These are phyloP conservation scores for Dacryopinax spathularia DNA, from an alignment of 768 basidiomycete genomes.

Conservation along the genomic window DNA sequence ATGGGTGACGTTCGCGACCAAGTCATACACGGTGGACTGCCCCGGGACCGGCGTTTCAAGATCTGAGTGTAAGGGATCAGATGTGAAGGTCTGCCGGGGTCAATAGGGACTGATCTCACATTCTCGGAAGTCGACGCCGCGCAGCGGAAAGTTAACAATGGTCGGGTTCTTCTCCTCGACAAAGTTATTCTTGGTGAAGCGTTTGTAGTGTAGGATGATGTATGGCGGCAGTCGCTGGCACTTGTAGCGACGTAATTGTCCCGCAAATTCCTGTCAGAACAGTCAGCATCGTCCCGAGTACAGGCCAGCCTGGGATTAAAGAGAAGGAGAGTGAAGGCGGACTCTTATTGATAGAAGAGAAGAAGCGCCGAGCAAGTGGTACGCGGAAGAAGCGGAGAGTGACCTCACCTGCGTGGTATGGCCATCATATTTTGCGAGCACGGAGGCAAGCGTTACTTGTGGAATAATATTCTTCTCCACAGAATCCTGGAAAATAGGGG, in stretches of 20 bases:
- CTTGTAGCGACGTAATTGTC: slow-evolving; percentile 76
- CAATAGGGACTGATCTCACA: slow-evolving; percentile 43
- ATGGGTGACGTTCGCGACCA: slow-evolving; percentile 89
- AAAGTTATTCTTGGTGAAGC: slow-evolving; percentile 91
- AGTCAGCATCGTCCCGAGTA: slow-evolving; percentile 4
- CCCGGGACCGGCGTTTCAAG: slow-evolving; percentile 48
- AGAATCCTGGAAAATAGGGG: slow-evolving; percentile 92
- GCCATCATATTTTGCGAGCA: slow-evolving; percentile 91
- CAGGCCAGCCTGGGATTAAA: background rate
- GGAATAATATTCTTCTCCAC: slow-evolving; percentile 98
- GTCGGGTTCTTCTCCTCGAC: slow-evolving; percentile 99
- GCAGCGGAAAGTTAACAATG: slow-evolving; percentile 90
- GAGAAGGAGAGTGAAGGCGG: background rate
- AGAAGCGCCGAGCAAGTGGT: too few relatives aligned
- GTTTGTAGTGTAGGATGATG: slow-evolving; percentile 87
- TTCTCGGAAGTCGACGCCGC: slow-evolving; percentile 81
- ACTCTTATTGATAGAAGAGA: background rate
- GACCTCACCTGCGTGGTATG: slow-evolving; percentile 61
- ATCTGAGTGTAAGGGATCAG: slow-evolving; percentile 34
- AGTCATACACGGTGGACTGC: slow-evolving; percentile 70
- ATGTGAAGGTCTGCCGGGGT: slow-evolving; percentile 10
- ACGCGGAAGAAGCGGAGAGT: too few relatives aligned
- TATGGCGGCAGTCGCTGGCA: slow-evolving; percentile 80
- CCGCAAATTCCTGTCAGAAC: slow-evolving; percentile 55
- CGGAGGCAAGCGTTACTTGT: slow-evolving; percentile 80